phyloP scores from a whole-genome alignment of 164 flowering plant species.

The Warburgia ugandensis region DNA sequence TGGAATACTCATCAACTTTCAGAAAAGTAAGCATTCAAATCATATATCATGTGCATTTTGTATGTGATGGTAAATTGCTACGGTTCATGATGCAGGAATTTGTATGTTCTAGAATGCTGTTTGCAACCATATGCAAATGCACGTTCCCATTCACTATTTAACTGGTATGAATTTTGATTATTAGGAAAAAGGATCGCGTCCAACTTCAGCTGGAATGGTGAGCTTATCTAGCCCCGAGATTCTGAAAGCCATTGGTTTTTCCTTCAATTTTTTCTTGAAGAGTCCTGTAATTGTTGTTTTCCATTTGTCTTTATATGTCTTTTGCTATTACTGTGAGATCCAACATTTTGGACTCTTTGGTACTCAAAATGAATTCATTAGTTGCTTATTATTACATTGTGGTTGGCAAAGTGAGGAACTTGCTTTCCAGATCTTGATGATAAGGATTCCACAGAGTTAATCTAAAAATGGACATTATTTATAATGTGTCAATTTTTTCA shows the following conservation, averaged over 20 bases:
- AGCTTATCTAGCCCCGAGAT: conserved; percentile 13
- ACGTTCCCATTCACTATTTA: neutral
- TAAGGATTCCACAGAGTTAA: no score
- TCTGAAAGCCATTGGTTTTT: neutral
- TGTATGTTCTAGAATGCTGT: neutral
- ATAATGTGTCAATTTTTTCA: no score
- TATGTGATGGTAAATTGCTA: neutral
- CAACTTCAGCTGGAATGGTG: conserved; percentile 83
- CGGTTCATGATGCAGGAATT: neutral
- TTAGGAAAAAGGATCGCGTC: conserved; percentile 67
- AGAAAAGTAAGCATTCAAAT: conserved; percentile 30
- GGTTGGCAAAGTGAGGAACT: no score
- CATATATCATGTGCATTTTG: neutral
- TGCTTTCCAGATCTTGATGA: no score
- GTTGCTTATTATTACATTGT: no score
- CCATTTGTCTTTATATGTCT: no score
- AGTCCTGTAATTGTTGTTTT: neutral
- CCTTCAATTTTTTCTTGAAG: neutral
- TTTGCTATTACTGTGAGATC: no score
- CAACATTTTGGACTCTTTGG: no score
- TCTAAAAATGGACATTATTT: no score
- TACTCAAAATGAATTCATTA: no score
- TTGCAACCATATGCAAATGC: neutral
- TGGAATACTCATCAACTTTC: conserved; percentile 63
- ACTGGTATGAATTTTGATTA: conserved; percentile 14